Evolutionary conservation across 495 filamentous ascomycete genomes (phyloP), one percentile per base, ranked within the genome.

Genomic region (Hyaloscypha finlandica): DNA sequence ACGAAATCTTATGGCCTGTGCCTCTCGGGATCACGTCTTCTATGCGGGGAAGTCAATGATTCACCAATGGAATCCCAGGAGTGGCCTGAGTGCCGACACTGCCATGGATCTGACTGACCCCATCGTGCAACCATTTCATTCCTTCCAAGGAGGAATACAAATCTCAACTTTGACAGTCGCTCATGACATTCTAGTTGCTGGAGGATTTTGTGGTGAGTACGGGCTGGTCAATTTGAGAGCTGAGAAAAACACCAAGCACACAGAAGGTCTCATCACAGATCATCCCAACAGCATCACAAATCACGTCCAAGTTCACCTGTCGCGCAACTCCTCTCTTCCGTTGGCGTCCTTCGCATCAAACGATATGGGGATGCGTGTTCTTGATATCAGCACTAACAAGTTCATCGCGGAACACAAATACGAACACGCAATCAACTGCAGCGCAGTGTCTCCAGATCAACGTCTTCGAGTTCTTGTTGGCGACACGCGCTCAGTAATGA

Each of bases 191-290:
- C 80, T 95, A 8, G 84, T 97, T 42, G 91, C 88, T 3, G 94
- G 94, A 37, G 87, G 90, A 22, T 97, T 95, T 74, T 81, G 82
- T 55, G 94, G 94, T 4, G 90, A 94, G 69, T 97, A 96, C 71
- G 86, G 86, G 19, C 73, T 96, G 61, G 81, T 83, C 31, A 75
- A 81, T 55, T 81, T 92, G 12, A 77, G 82, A 25, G 75, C 81
- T 16, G 75, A 76, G 9, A 81, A 80, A 35, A 73, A 75, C 25
- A 75, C 76, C 12, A 73, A 73, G 19, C 81, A 78, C 56, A 83
- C 81, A n/a, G 80, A 84, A 54, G 92, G 92, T 5, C 77, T 82
- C 33, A 88, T 95, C 42, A 90, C 89, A 3, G 81, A 82, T 59
- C 81, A 89, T 51, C 73, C 79, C 35, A 91, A 92, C 66, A 88